These are phyloP conservation scores for Phoenix dactylifera DNA, from an alignment of 176 grass and related monocot species.

Conservation along the genomic window DNA sequence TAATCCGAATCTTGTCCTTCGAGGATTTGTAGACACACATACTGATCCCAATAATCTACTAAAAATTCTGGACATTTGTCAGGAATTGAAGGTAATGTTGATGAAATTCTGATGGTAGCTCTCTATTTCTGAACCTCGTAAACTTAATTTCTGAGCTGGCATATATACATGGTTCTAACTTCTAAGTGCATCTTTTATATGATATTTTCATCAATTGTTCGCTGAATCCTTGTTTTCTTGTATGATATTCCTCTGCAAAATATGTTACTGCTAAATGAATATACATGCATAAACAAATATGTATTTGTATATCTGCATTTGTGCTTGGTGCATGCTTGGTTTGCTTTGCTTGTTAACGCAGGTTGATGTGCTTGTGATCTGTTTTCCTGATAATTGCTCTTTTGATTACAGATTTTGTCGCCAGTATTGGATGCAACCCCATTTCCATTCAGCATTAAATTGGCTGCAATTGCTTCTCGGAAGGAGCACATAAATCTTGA, in stretches of 20 bases:
- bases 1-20: slow-evolving; percentile 57
- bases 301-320: too few relatives aligned
- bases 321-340: too few relatives aligned
- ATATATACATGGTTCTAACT: too few relatives aligned
- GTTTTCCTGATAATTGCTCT: slow-evolving; percentile 12
- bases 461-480: slow-evolving; percentile 55
- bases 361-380: slow-evolving; percentile 4
- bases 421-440: slow-evolving; percentile 56
- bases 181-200: too few relatives aligned
- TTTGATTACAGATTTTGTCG: slow-evolving; percentile 60
- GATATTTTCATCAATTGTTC: too few relatives aligned
- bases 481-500: slow-evolving; percentile 75
- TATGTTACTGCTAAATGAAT: too few relatives aligned
- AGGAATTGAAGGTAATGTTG: slow-evolving; percentile 67
- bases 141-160: too few relatives aligned
- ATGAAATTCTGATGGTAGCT: too few relatives aligned
- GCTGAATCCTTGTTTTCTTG: too few relatives aligned
- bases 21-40: slow-evolving; percentile 70
- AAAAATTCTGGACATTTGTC: slow-evolving; percentile 63
- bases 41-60: slow-evolving; percentile 53
- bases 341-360: neutral
- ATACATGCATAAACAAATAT: too few relatives aligned
- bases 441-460: slow-evolving; percentile 66
- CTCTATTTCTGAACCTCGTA: too few relatives aligned
- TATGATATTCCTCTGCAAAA: too few relatives aligned